A percentile compares a stretch with the other conserved stretches of the same genome.
Conservation (phyloP, 106 monocot species). For the Gastrodia elata region DNA sequence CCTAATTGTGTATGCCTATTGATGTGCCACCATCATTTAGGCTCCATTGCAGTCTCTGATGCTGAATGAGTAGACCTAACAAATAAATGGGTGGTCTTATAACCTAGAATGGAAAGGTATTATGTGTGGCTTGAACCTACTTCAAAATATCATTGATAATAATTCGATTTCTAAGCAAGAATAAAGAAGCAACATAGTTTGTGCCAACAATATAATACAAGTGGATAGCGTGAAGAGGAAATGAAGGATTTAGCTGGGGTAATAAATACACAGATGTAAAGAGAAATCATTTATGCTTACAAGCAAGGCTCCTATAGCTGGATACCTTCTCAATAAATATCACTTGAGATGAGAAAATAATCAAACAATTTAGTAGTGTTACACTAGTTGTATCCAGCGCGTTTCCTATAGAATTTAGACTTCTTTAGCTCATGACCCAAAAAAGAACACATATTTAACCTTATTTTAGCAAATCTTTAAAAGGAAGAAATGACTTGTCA, state of each 20-base stretch:
- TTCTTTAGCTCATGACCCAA: neutral
- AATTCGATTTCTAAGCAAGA: neutral
- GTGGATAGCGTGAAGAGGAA: neutral
- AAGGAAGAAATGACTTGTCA: neutral
- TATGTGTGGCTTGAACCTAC: neutral
- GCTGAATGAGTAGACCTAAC: neutral
- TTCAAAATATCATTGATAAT: neutral
- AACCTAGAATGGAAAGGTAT: neutral
- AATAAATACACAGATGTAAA: neutral
- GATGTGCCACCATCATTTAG: too few relatives aligned
- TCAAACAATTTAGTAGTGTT: neutral
- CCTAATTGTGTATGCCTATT: too few relatives aligned
- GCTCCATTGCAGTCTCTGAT: neutral
- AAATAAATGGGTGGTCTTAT: neutral
- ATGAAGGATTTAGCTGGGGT: neutral
- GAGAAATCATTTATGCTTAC: neutral
- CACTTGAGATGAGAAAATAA: neutral
- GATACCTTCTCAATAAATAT: neutral
- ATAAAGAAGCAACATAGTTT: neutral
- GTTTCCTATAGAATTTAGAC: neutral
- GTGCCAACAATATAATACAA: neutral
- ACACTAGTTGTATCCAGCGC: neutral
- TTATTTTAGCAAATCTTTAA: neutral
- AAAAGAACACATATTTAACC: neutral
- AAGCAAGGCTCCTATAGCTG: neutral